Base-by-base conservation (phyloP, 257 asterid species). In the Craterostigma plantagineum region DNA sequence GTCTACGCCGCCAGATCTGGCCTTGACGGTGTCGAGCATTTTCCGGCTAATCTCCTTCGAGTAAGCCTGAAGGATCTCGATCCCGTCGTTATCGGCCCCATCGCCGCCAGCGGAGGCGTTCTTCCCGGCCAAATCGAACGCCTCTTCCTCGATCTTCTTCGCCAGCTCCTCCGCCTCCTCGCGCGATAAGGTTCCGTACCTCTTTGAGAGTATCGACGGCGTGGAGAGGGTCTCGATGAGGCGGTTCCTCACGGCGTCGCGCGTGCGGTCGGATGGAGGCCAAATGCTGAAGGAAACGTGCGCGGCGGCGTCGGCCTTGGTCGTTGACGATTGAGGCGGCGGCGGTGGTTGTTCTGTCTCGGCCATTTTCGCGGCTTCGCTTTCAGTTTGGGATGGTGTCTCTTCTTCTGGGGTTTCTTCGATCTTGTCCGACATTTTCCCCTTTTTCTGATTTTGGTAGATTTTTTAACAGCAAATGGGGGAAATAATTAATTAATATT, bases 211-310 rank as follows among this genome's bases (percentile, higher is more conserved):
- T 1, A 76, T 59, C 16, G 92, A 79, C 4, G 71, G 67, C n/a
- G 80, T 44, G 4, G 92, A 64, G 3, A 79, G 76, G 11, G 75
- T 69, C 48, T 72, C 79, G 61, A 72, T 57, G 33, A 75, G 68
- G 43, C 79, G 92, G 42, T 43, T 57, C 23, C 63, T 57, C 11
- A 79, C 79, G 12, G 82, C 80, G 37, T 79, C 83, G 38, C 92
- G 92, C 14, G 83, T 75, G 43, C 76, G 72, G 11, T 67, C 74
- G 8, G 74, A 50, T 0, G 90, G 87, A 0, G 92, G 92, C 92
- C 90, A 79, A 51, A 75, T 67, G 75, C 75, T 62, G 73, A 78
- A 69, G 14, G 86, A 57, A 13, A 54, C 12, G 10, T 33, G 30
- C 14, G 45, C 13, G 34, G 47, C 7, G 48, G 7, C n/a, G 17